Evolutionary conservation across 108 stramenopile species (phyloP), one percentile per base, ranked within the genome.

Genomic region (Cyclotella choctawhatcheeana): DNA sequence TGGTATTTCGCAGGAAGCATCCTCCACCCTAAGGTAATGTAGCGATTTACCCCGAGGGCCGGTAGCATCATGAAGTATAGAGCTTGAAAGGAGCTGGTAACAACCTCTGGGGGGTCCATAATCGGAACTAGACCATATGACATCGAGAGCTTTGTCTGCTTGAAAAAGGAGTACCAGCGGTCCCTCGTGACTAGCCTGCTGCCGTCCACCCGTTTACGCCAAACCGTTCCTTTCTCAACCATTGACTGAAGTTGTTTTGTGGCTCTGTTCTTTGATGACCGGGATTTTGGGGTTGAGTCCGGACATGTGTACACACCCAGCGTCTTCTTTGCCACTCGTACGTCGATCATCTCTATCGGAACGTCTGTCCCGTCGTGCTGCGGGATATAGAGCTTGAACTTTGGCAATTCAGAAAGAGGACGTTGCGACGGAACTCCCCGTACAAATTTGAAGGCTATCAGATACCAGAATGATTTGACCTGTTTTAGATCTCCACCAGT

Each of bases 1-100:
- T 59, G 58, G n/a, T n/a, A 59, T 2, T 5, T 2, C 2, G 5
- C 5, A 2, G 58, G 58, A 18, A 59, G 58, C 58, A 59, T 59
- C n/a, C 58, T 17, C 58, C 32, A 59, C 4, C 34, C 58, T 59
- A 35, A 35, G 3, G 58, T 59, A 33, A 59, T 59, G 25, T 59
- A 22, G 5, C 33, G 58, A 35, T 59, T 59, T 8, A 59, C 33
- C 2, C 58, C 58, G 2, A 59, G 33, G 7, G 58, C 6, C 6
- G 58, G 58, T 4, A 59, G n/a, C 16, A 31, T 35, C 20, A 13
- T 12, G n/a, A 35, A 59, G n/a, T 59, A 59, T 8, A 33, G 34
- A 4, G 3, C 25, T n/a, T 35, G 32, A 18, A 59, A 59, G 33
- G 34, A 17, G 3, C 35, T 18, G n/a, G 33, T 18, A 7, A 59